Evolutionary conservation across 108 stramenopile species (phyloP).

Genomic region (Fragilariopsis cylindrus): DNA sequence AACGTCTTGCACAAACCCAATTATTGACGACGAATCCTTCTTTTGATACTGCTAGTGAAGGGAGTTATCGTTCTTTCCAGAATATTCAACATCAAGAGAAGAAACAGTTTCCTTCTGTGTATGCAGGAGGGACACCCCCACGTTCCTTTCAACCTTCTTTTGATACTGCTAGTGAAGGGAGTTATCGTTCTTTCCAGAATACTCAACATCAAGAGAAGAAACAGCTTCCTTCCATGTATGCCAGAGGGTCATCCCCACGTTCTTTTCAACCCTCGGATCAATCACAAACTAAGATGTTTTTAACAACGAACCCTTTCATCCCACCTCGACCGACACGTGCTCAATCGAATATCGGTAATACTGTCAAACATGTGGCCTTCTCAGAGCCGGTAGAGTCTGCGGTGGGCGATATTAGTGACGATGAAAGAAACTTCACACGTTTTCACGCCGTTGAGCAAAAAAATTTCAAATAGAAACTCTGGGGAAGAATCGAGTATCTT

Average conservation of each 20-base stretch:
- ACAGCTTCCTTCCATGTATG: too few relatives aligned
- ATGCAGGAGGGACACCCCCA: too few relatives aligned
- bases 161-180: not conserved
- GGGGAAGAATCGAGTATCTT: constrained; percentile 12
- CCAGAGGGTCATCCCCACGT: too few relatives aligned
- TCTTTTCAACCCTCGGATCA: too few relatives aligned
- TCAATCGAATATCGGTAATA: not conserved
- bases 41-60: not conserved
- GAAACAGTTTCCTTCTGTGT: too few relatives aligned
- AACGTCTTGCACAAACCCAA: constrained; percentile 9
- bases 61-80: not conserved
- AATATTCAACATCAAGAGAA: too few relatives aligned
- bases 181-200: not conserved
- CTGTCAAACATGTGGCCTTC: constrained; percentile 3
- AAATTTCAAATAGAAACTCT: not conserved
- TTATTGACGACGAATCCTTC: not conserved
- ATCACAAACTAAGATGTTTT: too few relatives aligned
- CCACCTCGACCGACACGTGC: not conserved
- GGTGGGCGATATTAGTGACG: not conserved
- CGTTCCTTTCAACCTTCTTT: too few relatives aligned
- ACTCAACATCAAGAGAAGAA: too few relatives aligned
- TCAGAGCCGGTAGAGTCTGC: not conserved
- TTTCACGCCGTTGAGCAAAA: not conserved
- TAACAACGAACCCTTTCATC: not conserved
- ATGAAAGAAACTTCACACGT: not conserved